Conservation (phyloP, 495 filamentous ascomycete genomes). For the Filosporella fistucella region DNA sequence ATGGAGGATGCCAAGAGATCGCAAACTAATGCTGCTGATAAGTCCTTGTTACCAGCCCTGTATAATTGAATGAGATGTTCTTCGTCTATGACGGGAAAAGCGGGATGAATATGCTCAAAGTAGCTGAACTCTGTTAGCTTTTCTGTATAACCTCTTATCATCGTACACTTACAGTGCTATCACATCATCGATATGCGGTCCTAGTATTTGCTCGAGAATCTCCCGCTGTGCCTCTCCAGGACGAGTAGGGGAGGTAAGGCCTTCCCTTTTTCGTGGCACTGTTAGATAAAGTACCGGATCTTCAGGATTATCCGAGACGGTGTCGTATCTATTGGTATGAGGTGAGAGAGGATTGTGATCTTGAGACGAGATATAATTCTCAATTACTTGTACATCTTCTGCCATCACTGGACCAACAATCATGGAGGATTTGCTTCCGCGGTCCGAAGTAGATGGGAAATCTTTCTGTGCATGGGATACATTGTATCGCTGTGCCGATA, state of each 20-base stretch:
- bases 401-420: constrained; percentile 48
- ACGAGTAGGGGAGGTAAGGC: neutral
- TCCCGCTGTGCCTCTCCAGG: constrained; percentile 49
- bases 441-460: neutral
- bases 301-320: constrained; percentile 11
- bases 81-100: constrained; percentile 51
- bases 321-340: constrained; percentile 3
- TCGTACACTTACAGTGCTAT: constrained; percentile 38
- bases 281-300: constrained; percentile 43
- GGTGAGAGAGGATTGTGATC: neutral
- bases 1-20: constrained; percentile 48
- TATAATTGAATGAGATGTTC: constrained; percentile 42
- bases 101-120: constrained; percentile 44
- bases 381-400: constrained; percentile 47
- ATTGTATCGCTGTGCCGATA: neutral
- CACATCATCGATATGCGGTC: constrained; percentile 45
- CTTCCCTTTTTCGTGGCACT: constrained; percentile 29
- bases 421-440: neutral
- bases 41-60: constrained; percentile 29
- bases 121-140: constrained; percentile 29
- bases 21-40: constrained; percentile 48
- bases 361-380: constrained; percentile 44
- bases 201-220: constrained; percentile 49
- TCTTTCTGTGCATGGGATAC: neutral
- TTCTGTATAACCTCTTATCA: neutral